phyloP scores from a whole-genome alignment of 371 early-diverging fungal species.

The Mucor velutinosus region DNA sequence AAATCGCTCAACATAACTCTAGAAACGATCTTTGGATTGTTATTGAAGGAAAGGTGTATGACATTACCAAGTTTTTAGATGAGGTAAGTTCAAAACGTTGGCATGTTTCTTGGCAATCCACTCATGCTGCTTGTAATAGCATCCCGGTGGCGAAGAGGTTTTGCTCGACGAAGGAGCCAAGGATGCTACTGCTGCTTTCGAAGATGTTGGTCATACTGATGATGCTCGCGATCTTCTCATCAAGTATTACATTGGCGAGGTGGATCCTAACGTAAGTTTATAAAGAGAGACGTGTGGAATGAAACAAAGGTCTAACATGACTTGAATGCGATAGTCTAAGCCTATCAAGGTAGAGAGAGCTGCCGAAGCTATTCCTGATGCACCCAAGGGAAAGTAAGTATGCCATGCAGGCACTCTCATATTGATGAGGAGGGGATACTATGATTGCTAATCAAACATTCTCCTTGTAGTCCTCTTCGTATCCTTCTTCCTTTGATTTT shows the following conservation, averaged over 20 bases:
- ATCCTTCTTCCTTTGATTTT: slow-evolving; percentile 1
- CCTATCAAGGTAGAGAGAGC: slow-evolving; percentile 32
- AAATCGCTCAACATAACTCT: slow-evolving; percentile 64
- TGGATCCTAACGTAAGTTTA: slow-evolving; percentile 62
- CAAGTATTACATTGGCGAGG: slow-evolving; percentile 73
- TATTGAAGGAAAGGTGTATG: slow-evolving; percentile 82
- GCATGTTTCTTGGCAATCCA: neutral
- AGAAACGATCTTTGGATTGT: slow-evolving; percentile 69
- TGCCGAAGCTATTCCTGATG: slow-evolving; percentile 13
- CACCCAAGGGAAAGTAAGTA: slow-evolving; percentile 55
- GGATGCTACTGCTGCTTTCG: slow-evolving; percentile 93
- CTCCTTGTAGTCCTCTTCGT: slow-evolving; percentile 3
- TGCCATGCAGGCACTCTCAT: neutral
- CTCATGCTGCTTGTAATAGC: slow-evolving; percentile 40
- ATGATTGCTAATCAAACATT: neutral
- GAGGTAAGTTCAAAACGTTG: slow-evolving; percentile 43
- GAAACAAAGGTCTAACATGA: neutral
- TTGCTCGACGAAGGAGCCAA: slow-evolving; percentile 77
- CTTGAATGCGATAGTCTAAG: slow-evolving; percentile 27
- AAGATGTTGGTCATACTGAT: slow-evolving; percentile 95
- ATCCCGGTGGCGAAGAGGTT: slow-evolving; percentile 86
- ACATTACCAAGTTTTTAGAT: slow-evolving; percentile 78
- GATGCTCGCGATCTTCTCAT: slow-evolving; percentile 86
- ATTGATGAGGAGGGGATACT: neutral
- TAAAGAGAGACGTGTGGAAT: neutral